A percentile compares a stretch with the other conserved stretches of the same genome.
Evolutionary conservation across 1,284 basidiomycete species (phyloP).

Genomic region (Papiliotrema flavescens): DNA sequence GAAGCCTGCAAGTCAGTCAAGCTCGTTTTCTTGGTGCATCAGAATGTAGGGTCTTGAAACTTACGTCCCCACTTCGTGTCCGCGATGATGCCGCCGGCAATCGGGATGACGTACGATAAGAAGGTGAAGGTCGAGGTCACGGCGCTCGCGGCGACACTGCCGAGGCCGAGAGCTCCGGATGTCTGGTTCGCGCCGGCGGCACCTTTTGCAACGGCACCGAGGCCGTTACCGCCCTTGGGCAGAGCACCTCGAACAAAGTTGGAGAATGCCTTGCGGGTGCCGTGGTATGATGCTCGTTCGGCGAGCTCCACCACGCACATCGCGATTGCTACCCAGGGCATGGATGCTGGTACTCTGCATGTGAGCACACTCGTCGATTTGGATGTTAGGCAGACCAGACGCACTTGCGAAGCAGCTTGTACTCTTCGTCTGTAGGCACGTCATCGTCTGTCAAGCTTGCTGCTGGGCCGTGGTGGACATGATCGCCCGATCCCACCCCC

Average conservation of each 20-base stretch:
- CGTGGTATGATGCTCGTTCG: constrained; percentile 18
- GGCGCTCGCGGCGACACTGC: constrained; percentile 26
- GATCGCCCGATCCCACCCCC: too few relatives aligned
- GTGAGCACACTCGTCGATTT: background rate
- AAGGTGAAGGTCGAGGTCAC: constrained; percentile 35
- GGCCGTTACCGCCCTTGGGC: constrained; percentile 58
- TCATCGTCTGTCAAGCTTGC: background rate
- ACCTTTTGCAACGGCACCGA: constrained; percentile 67
- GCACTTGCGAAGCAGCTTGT: constrained; percentile 6
- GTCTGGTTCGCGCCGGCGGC: constrained; percentile 56
- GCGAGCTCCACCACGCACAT: constrained; percentile 17
- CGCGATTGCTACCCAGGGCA: constrained; percentile 9
- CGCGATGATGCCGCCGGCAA: constrained; percentile 58
- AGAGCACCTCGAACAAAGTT: constrained; percentile 51
- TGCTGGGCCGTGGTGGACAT: background rate
- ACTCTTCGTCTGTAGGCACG: constrained; percentile 11
- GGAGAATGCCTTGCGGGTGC: constrained; percentile 17
- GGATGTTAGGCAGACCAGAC: background rate
- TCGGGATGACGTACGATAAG: constrained; percentile 37
- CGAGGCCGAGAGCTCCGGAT: constrained; percentile 54
- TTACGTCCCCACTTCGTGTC: constrained; percentile 61
- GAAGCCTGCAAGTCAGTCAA: constrained; percentile 50
- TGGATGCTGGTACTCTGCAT: constrained; percentile 7
- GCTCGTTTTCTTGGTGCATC: too few relatives aligned
- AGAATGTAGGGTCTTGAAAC: too few relatives aligned